Evolutionary conservation across 768 basidiomycete species (phyloP).

Genomic region (Imleria badia): DNA sequence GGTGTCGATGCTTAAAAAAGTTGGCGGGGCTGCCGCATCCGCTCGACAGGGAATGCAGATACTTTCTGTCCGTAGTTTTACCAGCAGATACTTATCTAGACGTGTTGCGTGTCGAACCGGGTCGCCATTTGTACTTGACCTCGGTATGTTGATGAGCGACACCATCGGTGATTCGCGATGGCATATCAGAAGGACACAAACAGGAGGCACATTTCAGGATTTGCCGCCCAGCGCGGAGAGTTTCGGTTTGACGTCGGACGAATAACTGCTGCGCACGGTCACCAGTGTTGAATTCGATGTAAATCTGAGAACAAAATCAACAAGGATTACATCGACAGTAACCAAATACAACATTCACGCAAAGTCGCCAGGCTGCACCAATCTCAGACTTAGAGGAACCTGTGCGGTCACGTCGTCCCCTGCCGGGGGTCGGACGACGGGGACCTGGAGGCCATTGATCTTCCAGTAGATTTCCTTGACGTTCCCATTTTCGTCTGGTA

Average conservation of each 20-base stretch:
- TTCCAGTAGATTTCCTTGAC: constrained; percentile 39
- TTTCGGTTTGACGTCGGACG: background rate
- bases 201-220: background rate
- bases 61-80: no score
- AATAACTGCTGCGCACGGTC: no score
- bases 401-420: constrained; percentile 35
- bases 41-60: background rate
- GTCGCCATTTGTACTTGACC: no score
- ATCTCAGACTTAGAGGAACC: constrained; percentile 33
- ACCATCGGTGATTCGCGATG: background rate
- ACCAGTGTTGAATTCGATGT: background rate
- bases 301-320: background rate
- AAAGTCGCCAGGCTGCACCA: constrained; percentile 31
- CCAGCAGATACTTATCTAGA: no score
- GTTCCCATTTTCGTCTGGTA: constrained; percentile 27
- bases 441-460: constrained; percentile 35
- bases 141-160: no score
- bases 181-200: background rate
- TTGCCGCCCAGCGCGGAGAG: background rate
- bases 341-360: constrained; percentile 2
- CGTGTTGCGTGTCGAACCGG: no score
- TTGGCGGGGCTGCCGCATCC: no score
- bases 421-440: constrained; percentile 36
- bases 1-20: background rate
- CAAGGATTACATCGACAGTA: background rate